Conservation (phyloP, 2,329 filamentous ascomycete genomes). For the Peltaster fructicola region DNA sequence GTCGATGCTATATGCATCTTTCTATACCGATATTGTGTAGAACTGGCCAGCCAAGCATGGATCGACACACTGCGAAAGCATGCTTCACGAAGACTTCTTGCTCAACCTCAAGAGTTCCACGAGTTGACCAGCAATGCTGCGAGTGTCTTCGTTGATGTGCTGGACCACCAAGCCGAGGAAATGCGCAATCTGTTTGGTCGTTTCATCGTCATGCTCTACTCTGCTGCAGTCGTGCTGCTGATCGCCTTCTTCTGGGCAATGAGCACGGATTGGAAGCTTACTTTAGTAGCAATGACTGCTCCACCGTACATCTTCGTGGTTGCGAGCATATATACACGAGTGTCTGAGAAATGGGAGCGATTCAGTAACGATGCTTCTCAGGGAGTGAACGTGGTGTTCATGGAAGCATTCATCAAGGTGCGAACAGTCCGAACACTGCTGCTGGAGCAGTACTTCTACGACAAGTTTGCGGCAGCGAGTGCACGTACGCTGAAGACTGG, state of each 20-base stretch:
- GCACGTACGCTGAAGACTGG: conserved; percentile 41
- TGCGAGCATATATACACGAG: conserved; percentile 45
- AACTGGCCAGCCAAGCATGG: conserved; percentile 59
- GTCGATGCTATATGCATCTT: conserved; percentile 50
- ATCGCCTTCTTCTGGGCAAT: conserved; percentile 63
- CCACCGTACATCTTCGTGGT: conserved; percentile 49
- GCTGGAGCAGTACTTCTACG: conserved; percentile 52
- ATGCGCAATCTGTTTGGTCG: conserved; percentile 67
- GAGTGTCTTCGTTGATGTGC: conserved; percentile 45
- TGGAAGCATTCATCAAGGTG: conserved; percentile 63
- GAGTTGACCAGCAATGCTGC: conserved; percentile 48
- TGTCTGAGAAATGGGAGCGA: conserved; percentile 56
- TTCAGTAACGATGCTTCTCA: conserved; percentile 47
- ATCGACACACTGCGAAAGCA: conserved; percentile 50
- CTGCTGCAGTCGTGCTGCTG: conserved; percentile 47
- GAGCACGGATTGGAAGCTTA: conserved; percentile 59
- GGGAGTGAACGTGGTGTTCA: conserved; percentile 43
- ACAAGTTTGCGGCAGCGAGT: conserved; percentile 41
- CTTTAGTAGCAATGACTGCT: conserved; percentile 50
- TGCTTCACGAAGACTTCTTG: conserved; percentile 51
- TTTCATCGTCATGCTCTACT: conserved; percentile 54
- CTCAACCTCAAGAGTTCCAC: conserved; percentile 67
- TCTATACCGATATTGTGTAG: conserved; percentile 51
- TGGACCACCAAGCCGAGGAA: conserved; percentile 73
- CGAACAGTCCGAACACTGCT: conserved; percentile 59